Evolutionary conservation across 805 yeast species (phyloP).

Genomic region (Candida odintsovae): DNA sequence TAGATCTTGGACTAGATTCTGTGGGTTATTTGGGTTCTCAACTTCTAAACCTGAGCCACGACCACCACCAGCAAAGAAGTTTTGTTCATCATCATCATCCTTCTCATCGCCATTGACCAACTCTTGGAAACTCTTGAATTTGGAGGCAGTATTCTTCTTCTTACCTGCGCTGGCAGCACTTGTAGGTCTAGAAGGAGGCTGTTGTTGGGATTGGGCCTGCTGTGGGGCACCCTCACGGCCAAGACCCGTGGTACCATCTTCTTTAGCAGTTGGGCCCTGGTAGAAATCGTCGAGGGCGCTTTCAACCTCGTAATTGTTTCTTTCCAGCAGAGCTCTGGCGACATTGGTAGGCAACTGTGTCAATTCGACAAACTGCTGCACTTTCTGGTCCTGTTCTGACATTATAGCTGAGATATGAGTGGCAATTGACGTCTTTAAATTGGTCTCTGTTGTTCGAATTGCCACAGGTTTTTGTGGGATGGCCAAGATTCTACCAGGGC

Average conservation of each 20-base stretch:
- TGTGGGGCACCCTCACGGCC: conserved; percentile 1
- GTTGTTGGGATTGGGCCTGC: background rate
- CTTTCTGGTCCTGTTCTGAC: conserved; percentile 5
- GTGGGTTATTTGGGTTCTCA: conserved; percentile 54
- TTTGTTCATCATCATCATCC: conserved; percentile 49
- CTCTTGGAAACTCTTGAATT: conserved; percentile 35
- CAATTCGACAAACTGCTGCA: conserved; percentile 15
- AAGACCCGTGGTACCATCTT: conserved; percentile 1
- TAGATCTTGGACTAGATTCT: conserved; percentile 45
- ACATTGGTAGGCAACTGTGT: conserved; percentile 17
- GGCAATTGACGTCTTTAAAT: background rate
- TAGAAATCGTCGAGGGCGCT: conserved; percentile 30
- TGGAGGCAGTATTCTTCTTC: conserved; percentile 17
- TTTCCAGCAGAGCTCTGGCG: conserved; percentile 16
- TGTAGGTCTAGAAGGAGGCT: background rate
- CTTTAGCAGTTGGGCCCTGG: conserved; percentile 17
- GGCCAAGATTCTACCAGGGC: background rate
- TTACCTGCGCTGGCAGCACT: background rate
- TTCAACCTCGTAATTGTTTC: conserved; percentile 25
- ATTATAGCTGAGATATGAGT: background rate
- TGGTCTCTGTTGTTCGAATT: background rate
- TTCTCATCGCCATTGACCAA: conserved; percentile 33
- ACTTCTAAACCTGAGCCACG: conserved; percentile 77
- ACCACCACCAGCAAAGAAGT: conserved; percentile 60
- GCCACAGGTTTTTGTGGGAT: background rate